Evolutionary conservation across 208 protist species (phyloP).

Genomic region (Acanthamoeba triangularis): DNA sequence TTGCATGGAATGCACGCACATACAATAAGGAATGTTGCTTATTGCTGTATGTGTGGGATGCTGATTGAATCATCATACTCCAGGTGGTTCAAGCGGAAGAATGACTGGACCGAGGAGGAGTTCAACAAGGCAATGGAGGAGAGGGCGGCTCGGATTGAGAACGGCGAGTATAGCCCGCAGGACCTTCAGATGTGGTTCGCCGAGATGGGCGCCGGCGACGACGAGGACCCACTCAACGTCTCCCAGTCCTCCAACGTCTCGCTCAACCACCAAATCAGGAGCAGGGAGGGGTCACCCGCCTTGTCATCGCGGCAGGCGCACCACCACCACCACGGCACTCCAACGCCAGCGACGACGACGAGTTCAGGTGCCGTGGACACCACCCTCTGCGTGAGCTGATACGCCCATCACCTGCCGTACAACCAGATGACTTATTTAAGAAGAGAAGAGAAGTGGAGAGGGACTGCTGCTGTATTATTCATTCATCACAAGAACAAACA

Average conservation of each 20-base stretch:
- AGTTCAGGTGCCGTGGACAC: neutral
- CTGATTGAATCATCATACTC: neutral
- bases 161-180: constrained; percentile 33
- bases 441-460: neutral
- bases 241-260: neutral
- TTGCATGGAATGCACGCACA: neutral
- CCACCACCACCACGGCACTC: too few species aligned
- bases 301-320: too few species aligned
- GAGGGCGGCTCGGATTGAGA: constrained; percentile 23
- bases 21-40: neutral
- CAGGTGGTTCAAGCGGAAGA: constrained; percentile 43
- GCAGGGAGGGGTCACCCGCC: neutral
- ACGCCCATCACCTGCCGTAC: too few species aligned
- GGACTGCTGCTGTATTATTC: neutral
- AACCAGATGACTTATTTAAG: too few species aligned
- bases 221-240: neutral
- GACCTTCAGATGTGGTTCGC: constrained; percentile 23
- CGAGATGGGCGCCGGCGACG: constrained; percentile 7
- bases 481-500: neutral
- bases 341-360: neutral
- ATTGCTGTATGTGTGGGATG: neutral
- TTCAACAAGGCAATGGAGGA: constrained; percentile 31
- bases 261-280: neutral
- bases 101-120: constrained; percentile 30
- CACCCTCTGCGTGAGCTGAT: neutral